phyloP scores from a whole-genome alignment of 148 eudicot species.

The Rhododendron simsii region DNA sequence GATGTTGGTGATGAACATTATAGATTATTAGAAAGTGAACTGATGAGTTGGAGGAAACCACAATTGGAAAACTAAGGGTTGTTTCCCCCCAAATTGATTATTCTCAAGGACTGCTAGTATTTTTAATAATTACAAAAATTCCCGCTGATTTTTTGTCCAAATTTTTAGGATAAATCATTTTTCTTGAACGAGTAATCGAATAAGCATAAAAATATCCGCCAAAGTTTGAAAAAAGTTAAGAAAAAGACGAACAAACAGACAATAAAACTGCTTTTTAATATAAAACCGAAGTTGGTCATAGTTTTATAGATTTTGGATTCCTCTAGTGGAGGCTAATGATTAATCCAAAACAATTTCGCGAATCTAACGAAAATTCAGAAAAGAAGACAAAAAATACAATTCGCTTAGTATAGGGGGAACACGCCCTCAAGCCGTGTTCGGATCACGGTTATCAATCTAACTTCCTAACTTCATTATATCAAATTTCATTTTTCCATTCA shows the following conservation, averaged over 20 bases:
- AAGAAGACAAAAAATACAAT: background rate
- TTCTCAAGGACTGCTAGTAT: background rate
- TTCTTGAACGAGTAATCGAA: background rate
- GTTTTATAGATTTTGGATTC: background rate
- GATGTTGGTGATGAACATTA: background rate
- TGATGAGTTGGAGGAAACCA: background rate
- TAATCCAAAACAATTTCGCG: background rate
- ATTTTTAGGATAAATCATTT: background rate
- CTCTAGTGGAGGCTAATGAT: background rate
- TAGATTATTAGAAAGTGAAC: too few relatives aligned
- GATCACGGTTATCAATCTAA: background rate
- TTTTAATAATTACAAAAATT: background rate
- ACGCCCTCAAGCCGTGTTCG: background rate
- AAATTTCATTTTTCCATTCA: background rate
- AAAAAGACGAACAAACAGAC: background rate
- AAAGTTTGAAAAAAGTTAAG: background rate
- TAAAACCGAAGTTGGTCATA: background rate
- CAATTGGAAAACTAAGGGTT: background rate
- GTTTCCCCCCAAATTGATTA: background rate
- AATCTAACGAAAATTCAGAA: background rate
- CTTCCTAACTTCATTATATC: background rate
- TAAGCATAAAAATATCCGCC: background rate
- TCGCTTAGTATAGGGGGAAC: background rate
- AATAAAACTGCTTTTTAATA: background rate
- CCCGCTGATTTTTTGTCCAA: background rate